phyloP scores from a whole-genome alignment of 2,329 filamentous ascomycete species.

The Ilyonectria sp. region DNA sequence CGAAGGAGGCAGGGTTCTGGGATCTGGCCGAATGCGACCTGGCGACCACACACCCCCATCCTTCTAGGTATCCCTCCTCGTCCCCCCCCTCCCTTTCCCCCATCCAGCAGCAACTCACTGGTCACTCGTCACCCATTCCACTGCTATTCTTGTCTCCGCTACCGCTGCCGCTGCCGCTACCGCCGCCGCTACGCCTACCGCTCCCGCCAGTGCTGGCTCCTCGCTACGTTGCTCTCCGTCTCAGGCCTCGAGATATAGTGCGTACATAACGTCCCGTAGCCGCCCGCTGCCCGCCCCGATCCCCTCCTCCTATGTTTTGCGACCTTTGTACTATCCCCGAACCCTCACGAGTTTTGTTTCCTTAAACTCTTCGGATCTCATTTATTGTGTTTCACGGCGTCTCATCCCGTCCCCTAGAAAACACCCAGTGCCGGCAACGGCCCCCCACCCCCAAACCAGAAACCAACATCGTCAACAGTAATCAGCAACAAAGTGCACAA shows the following conservation, averaged over 20 bases:
- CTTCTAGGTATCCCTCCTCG: conserved; percentile 35
- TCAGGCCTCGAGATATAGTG: conserved; percentile 46
- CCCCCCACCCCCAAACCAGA: conserved; percentile 44
- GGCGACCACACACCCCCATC: conserved; percentile 30
- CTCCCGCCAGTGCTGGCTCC: conserved; percentile 24
- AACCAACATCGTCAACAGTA: conserved; percentile 35
- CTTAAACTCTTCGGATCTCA: conserved; percentile 29
- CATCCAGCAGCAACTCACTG: conserved; percentile 14
- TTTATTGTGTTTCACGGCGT: conserved; percentile 50
- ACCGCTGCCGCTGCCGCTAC: conserved; percentile 32
- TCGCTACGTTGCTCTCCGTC: conserved; percentile 14
- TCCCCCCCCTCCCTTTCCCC: conserved; percentile 25
- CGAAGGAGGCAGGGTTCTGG: conserved; percentile 34
- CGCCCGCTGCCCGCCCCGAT: conserved; percentile 57
- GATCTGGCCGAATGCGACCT: conserved; percentile 31
- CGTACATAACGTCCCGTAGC: conserved; percentile 66
- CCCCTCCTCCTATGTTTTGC: conserved; percentile 59
- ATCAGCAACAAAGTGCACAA: conserved; percentile 32
- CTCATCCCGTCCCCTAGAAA: conserved; percentile 43
- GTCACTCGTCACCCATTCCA: conserved; percentile 27
- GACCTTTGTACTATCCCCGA: conserved; percentile 53
- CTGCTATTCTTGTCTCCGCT: conserved; percentile 47
- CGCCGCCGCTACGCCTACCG: conserved; percentile 39
- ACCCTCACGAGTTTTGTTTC: conserved; percentile 53
- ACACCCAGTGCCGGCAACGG: conserved; percentile 57